phyloP scores from a whole-genome alignment of 768 basidiomycete species.

The Boletus coccyginus region DNA sequence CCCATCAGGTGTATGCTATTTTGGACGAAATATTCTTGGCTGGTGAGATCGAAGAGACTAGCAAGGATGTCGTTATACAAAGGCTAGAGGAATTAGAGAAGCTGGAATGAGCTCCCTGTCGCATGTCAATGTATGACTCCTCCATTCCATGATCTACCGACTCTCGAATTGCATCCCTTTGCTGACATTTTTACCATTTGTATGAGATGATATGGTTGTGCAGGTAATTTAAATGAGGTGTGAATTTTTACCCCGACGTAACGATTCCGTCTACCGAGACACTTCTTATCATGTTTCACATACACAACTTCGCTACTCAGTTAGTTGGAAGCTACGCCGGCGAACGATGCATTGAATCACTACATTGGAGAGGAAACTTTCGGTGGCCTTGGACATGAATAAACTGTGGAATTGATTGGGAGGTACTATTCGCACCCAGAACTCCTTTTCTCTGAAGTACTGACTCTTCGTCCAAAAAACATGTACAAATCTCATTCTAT shows the following conservation, averaged over 20 bases:
- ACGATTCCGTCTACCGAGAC: not conserved
- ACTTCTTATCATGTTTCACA: not conserved
- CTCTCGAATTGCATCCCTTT: slow-evolving; percentile 7
- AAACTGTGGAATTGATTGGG: not conserved
- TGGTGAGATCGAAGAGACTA: slow-evolving; percentile 97
- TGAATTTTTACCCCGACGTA: not conserved
- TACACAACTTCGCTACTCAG: not conserved
- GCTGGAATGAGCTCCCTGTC: slow-evolving; percentile 56
- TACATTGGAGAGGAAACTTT: not conserved
- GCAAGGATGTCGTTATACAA: slow-evolving; percentile 91
- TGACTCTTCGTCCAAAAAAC: too few species aligned
- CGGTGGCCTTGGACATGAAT: slow-evolving; percentile 3
- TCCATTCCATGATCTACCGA: slow-evolving; percentile 5
- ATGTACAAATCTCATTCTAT: too few species aligned
- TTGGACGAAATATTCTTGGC: slow-evolving; percentile 98
- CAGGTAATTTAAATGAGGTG: not conserved
- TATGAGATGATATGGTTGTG: not conserved
- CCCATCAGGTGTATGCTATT: slow-evolving; percentile 86
- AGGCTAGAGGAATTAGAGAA: slow-evolving; percentile 92
- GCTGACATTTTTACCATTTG: slow-evolving; percentile 11
- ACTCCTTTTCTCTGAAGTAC: not conserved
- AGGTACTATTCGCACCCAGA: not conserved
- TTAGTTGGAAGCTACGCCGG: not conserved
- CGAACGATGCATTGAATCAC: not conserved
- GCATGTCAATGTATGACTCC: slow-evolving; percentile 7